phyloP scores from a whole-genome alignment of 805 yeast species.

The Barnettozyma pratensis region DNA sequence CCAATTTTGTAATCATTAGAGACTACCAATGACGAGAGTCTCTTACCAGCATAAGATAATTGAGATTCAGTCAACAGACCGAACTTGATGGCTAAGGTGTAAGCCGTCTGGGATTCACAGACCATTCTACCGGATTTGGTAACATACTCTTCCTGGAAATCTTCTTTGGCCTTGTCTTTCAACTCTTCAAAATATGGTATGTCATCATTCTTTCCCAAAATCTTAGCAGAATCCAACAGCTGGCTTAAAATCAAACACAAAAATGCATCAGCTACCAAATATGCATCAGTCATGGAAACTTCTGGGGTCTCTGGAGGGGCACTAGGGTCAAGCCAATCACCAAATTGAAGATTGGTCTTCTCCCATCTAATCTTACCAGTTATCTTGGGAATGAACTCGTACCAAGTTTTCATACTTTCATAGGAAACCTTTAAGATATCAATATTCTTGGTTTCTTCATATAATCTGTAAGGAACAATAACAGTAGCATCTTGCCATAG shows the following conservation, averaged over 20 bases:
- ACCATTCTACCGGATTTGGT: constrained; percentile 9
- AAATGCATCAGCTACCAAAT: constrained; percentile 18
- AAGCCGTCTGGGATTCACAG: constrained; percentile 14
- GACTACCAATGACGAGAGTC: constrained; percentile 6
- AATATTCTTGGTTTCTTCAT: constrained; percentile 8
- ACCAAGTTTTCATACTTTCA: constrained; percentile 18
- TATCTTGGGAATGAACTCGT: constrained; percentile 14
- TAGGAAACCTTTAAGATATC: constrained; percentile 12
- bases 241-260: constrained; percentile 12
- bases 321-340: constrained; percentile 19
- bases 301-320: constrained; percentile 18
- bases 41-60: constrained; percentile 9
- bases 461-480: constrained; percentile 17
- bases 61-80: constrained; percentile 8
- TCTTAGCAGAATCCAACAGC: constrained; percentile 8
- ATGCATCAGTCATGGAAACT: constrained; percentile 13
- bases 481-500: constrained; percentile 19
- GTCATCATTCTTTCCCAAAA: constrained; percentile 4
- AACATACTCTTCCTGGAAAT: constrained; percentile 12
- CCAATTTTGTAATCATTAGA: constrained; percentile 14
- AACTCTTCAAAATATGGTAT: constrained; percentile 3
- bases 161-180: constrained; percentile 7
- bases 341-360: constrained; percentile 10
- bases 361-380: constrained; percentile 15
- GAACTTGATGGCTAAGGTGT: constrained; percentile 12